phyloP scores from a whole-genome alignment of 2,329 filamentous ascomycete species.

The Fusarium staphyleae region DNA sequence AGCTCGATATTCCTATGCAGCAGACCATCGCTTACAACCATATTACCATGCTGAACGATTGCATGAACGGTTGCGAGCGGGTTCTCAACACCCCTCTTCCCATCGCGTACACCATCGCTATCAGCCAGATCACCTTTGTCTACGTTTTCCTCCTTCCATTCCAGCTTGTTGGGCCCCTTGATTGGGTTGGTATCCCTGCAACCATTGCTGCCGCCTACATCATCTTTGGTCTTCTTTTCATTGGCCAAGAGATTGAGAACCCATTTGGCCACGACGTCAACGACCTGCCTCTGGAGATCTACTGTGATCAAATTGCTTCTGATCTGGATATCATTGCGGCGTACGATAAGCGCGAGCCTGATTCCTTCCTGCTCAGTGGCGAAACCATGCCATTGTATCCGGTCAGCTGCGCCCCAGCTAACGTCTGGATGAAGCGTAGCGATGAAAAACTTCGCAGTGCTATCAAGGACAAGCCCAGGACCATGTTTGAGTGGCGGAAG shows the following conservation, averaged over 20 bases:
- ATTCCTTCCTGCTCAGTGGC: constrained; percentile 44
- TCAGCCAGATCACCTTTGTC: constrained; percentile 85
- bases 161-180: constrained; percentile 70
- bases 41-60: constrained; percentile 72
- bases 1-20: constrained; percentile 63
- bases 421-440: constrained; percentile 51
- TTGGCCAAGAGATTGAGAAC: constrained; percentile 84
- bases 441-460: constrained; percentile 50
- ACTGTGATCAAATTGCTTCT: constrained; percentile 75
- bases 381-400: constrained; percentile 65
- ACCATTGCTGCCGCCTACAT: constrained; percentile 78
- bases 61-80: constrained; percentile 75
- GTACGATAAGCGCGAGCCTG: constrained; percentile 46
- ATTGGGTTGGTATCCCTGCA: constrained; percentile 80
- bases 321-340: constrained; percentile 79
- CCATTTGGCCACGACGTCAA: constrained; percentile 87
- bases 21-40: constrained; percentile 68
- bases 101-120: constrained; percentile 82
- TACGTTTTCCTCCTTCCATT: constrained; percentile 84
- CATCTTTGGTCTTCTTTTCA: constrained; percentile 76
- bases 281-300: constrained; percentile 77
- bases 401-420: constrained; percentile 51
- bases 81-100: constrained; percentile 84
- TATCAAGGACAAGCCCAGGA: constrained; percentile 51
- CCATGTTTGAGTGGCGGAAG: constrained; percentile 47